Base-by-base conservation (phyloP, 805 yeast genomes). In the Cyberlindnera mycetangii region DNA sequence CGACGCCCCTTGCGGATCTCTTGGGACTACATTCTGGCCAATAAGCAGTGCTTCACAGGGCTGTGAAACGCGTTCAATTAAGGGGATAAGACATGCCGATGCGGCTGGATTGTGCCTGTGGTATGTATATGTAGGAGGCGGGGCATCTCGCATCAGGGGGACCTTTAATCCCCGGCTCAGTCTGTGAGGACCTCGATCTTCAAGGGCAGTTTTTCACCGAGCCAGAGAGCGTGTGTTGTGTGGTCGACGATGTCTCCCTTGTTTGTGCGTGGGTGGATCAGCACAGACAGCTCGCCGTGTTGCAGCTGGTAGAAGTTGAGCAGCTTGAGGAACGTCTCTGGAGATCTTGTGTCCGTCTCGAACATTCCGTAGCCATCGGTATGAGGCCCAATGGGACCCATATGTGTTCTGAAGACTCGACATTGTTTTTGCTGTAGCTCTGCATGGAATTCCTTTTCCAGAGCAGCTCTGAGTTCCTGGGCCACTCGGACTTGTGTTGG, bases 371-470 rank as follows among this genome's bases (percentile, higher is more conserved):
- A 61, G 0, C 49, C 60, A 16, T 56, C 54, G 0, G 83, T 80
- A 50, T 79, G 83, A 2, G 85, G 84, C 1, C 85, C 85, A 22
- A 79, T 55, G 20, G 79, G 74, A 34, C 61, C 59, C 31, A 71
- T 72, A 69, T 75, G 74, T 24, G 74, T 61, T 45, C 68, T 68
- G 59, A 69, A 67, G 4, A 76, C 67, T 43, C 77, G 53, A 10
- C 75, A 62, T 18, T 62, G 58, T 2, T 76, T 78, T 2, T 58
- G 53, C 16, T 49, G 47, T 21, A 68, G 48, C 41, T 76, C 79
- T 14, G 56, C 39, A 6, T 70, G 67, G 50, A 78, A 74, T 39
- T 71, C 74, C 40, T 56, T 41, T 24, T 60, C 55, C 3, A 78
- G 66, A 42, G 66, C 60, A 21, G 67, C 69, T 43, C 74, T 63